Percentiles rank a stretch among this genome's conserved stretches.
phyloP scores from a whole-genome alignment of 805 yeast genomes.

The Candida coleopterorum region DNA sequence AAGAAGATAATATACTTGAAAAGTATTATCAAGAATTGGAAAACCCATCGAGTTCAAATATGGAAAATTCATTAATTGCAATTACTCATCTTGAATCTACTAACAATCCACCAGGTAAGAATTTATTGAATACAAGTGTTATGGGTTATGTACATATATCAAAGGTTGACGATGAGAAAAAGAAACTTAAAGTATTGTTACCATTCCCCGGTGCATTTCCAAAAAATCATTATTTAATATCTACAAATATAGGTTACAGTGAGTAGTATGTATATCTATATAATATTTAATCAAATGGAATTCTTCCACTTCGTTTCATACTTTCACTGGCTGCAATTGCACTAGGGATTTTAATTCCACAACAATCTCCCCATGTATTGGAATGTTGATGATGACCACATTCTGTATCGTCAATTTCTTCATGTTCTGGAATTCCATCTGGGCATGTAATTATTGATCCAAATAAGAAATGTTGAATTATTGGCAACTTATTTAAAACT shows the following conservation, averaged over 20 bases:
- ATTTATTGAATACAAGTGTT: conserved; percentile 53
- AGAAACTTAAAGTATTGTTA: conserved; percentile 62
- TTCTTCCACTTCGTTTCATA: conserved; percentile 23
- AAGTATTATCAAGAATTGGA: conserved; percentile 29
- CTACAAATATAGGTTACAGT: conserved; percentile 76
- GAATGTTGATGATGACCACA: conserved; percentile 18
- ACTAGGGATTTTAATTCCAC: conserved; percentile 94
- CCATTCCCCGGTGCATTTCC: conserved; percentile 91
- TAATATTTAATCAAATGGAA: conserved; percentile 66
- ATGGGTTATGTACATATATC: conserved; percentile 74
- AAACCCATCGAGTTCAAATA: conserved; percentile 46
- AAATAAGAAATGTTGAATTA: conserved; percentile 90
- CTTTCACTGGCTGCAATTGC: conserved; percentile 84
- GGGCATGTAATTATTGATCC: conserved; percentile 71
- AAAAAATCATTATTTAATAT: conserved; percentile 53
- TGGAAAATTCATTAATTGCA: conserved; percentile 78
- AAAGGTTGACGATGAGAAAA: conserved; percentile 71
- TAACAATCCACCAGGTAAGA: conserved; percentile 38
- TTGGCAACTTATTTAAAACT: conserved; percentile 84
- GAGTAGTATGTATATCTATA: conserved; percentile 48
- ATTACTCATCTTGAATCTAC: conserved; percentile 32
- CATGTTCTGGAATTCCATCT: conserved; percentile 47
- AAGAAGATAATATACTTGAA: conserved; percentile 26
- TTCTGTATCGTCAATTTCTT: conserved; percentile 18
- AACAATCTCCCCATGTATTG: conserved; percentile 92